Conservation (phyloP, 345 rosid species). For the Salix suchowensis region DNA sequence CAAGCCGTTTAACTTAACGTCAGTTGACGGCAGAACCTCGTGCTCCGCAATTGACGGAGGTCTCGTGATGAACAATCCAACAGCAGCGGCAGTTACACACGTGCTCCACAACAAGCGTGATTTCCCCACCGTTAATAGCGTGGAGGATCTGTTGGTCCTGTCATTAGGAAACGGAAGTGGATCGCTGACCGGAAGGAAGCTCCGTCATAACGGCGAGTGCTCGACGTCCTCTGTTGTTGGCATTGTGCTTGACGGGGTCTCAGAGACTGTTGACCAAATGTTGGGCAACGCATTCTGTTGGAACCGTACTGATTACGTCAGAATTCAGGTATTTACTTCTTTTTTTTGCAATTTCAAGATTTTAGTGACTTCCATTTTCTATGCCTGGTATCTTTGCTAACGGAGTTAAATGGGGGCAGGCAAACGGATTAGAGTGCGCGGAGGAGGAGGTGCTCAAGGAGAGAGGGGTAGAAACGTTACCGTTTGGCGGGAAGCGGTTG, state of each 20-base stretch:
- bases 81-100: constrained; percentile 88
- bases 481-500: constrained; percentile 87
- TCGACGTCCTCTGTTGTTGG: constrained; percentile 64
- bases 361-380: not conserved
- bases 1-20: constrained; percentile 62
- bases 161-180: constrained; percentile 77
- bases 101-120: constrained; percentile 95
- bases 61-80: constrained; percentile 94
- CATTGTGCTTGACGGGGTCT: constrained; percentile 81
- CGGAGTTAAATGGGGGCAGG: constrained; percentile 43
- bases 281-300: constrained; percentile 89
- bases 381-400: not conserved
- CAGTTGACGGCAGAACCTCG: constrained; percentile 75
- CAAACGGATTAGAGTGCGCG: constrained; percentile 48
- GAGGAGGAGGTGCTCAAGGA: constrained; percentile 61
- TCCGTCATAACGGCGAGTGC: constrained; percentile 54
- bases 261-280: constrained; percentile 95
- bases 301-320: constrained; percentile 88
- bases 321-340: constrained; percentile 65
- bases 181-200: constrained; percentile 22
- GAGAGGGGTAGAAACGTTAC: constrained; percentile 77
- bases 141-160: constrained; percentile 78
- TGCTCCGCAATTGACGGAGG: constrained; percentile 92
- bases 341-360: not conserved
- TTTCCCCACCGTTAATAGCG: constrained; percentile 75